A percentile compares a stretch with the other conserved stretches of the same genome.
Conservation (phyloP, 208 protist genomes). For the Leishmania mexicana region DNA sequence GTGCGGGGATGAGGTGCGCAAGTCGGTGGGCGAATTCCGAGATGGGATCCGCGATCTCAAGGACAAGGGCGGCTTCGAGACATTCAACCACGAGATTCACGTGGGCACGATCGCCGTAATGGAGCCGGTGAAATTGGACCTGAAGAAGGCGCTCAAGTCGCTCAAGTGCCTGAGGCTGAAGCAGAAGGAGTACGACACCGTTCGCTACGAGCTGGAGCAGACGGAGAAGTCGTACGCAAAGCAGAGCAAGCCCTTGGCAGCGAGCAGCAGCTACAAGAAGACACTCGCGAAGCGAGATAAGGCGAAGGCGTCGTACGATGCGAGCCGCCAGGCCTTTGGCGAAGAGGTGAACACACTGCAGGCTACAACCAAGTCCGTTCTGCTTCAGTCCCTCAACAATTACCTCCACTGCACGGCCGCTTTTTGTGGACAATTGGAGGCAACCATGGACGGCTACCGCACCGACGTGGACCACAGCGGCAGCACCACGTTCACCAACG, state of each 20-base stretch:
- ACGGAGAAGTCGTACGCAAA: slow-evolving; percentile 73
- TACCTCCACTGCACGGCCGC: slow-evolving; percentile 51
- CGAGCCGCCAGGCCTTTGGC: slow-evolving; percentile 34
- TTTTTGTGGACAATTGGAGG: slow-evolving; percentile 55
- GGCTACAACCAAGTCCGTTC: slow-evolving; percentile 15
- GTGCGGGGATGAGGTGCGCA: slow-evolving; percentile 26
- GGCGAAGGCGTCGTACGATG: slow-evolving; percentile 38
- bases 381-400: slow-evolving; percentile 49
- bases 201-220: slow-evolving; percentile 49
- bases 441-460: slow-evolving; percentile 52
- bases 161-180: slow-evolving; percentile 33
- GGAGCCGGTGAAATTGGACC: slow-evolving; percentile 31
- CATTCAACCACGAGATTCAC: slow-evolving; percentile 63
- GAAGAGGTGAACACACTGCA: slow-evolving; percentile 38
- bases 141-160: slow-evolving; percentile 48
- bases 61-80: slow-evolving; percentile 54
- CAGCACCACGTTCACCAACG: slow-evolving; percentile 7
- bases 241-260: slow-evolving; percentile 62
- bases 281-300: slow-evolving; percentile 46
- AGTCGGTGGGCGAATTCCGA: slow-evolving; percentile 39
- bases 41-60: slow-evolving; percentile 63
- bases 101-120: slow-evolving; percentile 31
- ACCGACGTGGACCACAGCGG: slow-evolving; percentile 29
- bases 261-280: slow-evolving; percentile 58
- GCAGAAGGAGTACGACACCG: slow-evolving; percentile 60